Evolutionary conservation across 805 yeast genomes (phyloP).

Genomic region (Saturnispora sekii): DNA sequence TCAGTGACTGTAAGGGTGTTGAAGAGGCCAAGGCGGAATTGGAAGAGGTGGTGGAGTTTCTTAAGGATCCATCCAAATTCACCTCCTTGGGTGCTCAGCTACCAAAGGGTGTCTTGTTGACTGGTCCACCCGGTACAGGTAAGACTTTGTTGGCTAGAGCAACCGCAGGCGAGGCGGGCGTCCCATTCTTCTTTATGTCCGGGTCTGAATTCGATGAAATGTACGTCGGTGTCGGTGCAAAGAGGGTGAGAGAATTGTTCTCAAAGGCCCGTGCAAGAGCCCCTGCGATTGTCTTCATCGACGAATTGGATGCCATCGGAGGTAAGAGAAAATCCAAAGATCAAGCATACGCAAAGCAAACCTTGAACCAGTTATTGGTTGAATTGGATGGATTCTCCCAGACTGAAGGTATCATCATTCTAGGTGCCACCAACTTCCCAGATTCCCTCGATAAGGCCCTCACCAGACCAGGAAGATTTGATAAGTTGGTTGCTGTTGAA

Average conservation of each 20-base stretch:
- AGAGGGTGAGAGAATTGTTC: conserved; percentile 90
- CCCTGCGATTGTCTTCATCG: conserved; percentile 95
- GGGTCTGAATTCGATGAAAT: conserved; percentile 98
- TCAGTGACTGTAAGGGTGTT: conserved; percentile 92
- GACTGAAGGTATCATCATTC: conserved; percentile 84
- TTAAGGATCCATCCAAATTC: conserved; percentile 91
- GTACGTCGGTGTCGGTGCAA: conserved; percentile 98
- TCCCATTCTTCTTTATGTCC: conserved; percentile 96
- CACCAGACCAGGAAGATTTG: conserved; percentile 97
- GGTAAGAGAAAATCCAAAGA: conserved; percentile 96
- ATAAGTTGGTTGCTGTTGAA: conserved; percentile 89
- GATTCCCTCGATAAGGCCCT: conserved; percentile 93
- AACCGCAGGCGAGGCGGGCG: conserved; percentile 98
- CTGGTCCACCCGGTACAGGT: conserved; percentile 99
- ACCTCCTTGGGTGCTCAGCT: conserved; percentile 95
- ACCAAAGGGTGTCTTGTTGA: conserved; percentile 92
- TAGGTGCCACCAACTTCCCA: conserved; percentile 98
- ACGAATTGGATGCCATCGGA: conserved; percentile 97
- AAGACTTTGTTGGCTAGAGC: conserved; percentile 94
- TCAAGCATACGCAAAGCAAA: conserved; percentile 97
- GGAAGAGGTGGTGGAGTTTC: conserved; percentile 95
- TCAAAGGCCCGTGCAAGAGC: conserved; percentile 89
- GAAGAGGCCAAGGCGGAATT: conserved; percentile 97
- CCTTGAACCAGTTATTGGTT: conserved; percentile 88
- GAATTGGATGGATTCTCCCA: conserved; percentile 95